Evolutionary conservation across 1,284 basidiomycete genomes (phyloP), one percentile per base, ranked within the genome.

Genomic region (Ustilago esculenta): DNA sequence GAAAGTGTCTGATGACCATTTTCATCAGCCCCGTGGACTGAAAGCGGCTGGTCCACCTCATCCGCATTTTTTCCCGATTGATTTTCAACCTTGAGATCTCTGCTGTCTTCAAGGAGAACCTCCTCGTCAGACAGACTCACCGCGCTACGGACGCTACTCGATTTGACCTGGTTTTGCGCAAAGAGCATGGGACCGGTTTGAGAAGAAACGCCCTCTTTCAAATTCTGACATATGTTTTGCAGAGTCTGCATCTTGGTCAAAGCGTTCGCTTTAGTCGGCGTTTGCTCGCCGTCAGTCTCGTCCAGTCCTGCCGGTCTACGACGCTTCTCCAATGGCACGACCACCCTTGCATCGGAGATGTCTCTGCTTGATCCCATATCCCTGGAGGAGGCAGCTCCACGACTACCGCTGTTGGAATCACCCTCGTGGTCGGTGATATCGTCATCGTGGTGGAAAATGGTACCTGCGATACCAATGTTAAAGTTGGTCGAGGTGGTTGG

Each of bases 241-340:
- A 36, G 12, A 15, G 25, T 6, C 33, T 46, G 49, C 42, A 25
- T 37, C 17, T 18, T 43, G 21, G 52, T 36, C 25, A 45, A 5
- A 2, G 51, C 44, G 15, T 40, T 59, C 2, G 60, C 41, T 33
- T 63, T 71, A 3, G 68, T 66, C 17, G 61, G 61, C 7, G 61
- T 71, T 35, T 66, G 57, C 40, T 71, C 68, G 8, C 63, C 63
- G 17, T 71, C 67, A 3, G 25, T 45, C 5, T 67, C 57, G 2
- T 58, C 55, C 27, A 53, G n/a, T 17, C 44, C n/a, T 21, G 37
- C 12, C 15, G 20, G 52, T 20, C 43, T 41, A 2, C 63, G 46
- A 18, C 64, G 40, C 32, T 67, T 50, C 25, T 57, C 61, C 27
- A 65, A 15, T 0, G 61, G 61, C 25, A 65, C 50, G 1, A 50